Evolutionary conservation across 1,284 basidiomycete genomes (phyloP).

Genomic region (Trametes sp.): DNA sequence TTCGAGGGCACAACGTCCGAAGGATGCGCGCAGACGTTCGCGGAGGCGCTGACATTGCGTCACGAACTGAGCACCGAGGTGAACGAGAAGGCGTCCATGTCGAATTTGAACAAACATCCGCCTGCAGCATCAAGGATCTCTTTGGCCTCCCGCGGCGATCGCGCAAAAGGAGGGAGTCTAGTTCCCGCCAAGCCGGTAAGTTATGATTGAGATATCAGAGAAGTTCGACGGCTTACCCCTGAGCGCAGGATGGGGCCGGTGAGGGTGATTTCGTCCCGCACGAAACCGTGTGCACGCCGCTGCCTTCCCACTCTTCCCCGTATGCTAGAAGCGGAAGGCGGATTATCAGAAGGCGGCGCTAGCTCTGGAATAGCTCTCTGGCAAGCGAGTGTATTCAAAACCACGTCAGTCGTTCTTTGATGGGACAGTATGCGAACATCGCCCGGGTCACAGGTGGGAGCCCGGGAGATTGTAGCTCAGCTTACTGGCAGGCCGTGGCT

Average conservation of each 20-base stretch:
- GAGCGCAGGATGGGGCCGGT: background rate
- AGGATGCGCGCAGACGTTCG: background rate
- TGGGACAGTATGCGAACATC: conserved; percentile 1
- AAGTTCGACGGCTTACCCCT: conserved; percentile 10
- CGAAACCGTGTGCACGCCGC: background rate
- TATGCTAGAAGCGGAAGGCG: conserved; percentile 16
- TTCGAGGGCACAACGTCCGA: background rate
- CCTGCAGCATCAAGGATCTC: background rate
- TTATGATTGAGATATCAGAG: conserved; percentile 9
- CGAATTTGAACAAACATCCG: background rate
- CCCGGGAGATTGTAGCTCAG: conserved; percentile 9
- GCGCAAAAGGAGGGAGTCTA: background rate
- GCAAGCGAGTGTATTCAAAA: conserved; percentile 1
- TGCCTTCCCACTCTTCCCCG: too few species aligned
- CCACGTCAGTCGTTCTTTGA: conserved; percentile 1
- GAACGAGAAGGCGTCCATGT: too few species aligned
- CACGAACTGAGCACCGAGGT: too few species aligned
- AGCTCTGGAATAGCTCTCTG: background rate
- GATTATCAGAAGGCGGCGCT: conserved; percentile 17
- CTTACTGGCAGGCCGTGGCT: background rate
- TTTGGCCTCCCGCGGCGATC: background rate
- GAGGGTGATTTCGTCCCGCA: conserved; percentile 3
- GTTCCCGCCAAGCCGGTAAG: background rate
- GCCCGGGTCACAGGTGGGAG: background rate
- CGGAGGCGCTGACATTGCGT: background rate